Conservation (phyloP, 2,329 filamentous ascomycete species). For the Aspergillus sp. region DNA sequence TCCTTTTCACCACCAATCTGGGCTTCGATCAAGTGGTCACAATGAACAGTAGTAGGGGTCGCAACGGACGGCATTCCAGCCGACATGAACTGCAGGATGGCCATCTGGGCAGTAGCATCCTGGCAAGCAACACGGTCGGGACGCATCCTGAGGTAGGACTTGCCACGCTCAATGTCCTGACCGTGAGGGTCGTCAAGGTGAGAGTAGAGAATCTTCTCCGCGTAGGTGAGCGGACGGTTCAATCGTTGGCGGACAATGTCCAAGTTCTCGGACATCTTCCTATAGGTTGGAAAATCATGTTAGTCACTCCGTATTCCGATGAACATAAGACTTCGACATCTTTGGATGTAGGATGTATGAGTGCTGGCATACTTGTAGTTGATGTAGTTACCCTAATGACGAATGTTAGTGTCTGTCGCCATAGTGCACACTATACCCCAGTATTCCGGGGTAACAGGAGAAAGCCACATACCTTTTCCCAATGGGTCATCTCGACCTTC, state of each 20-base stretch:
- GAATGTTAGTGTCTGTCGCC: slow-evolving; percentile 13
- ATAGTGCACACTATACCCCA: not conserved
- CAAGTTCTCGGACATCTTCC: slow-evolving; percentile 98
- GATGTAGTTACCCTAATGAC: slow-evolving; percentile 70
- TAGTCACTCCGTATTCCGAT: slow-evolving; percentile 9
- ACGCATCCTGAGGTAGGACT: slow-evolving; percentile 91
- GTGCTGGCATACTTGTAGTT: slow-evolving; percentile 62
- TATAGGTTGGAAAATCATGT: slow-evolving; percentile 32
- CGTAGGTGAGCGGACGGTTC: slow-evolving; percentile 86
- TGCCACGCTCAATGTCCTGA: slow-evolving; percentile 92
- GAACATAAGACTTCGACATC: not conserved
- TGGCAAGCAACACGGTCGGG: slow-evolving; percentile 98
- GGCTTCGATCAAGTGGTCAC: slow-evolving; percentile 98
- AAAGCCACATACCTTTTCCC: slow-evolving; percentile 57
- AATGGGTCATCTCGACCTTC: slow-evolving; percentile 98
- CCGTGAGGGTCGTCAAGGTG: slow-evolving; percentile 94
- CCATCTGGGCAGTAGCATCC: slow-evolving; percentile 99
- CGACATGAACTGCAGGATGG: slow-evolving; percentile 99
- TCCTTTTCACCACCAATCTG: slow-evolving; percentile 90
- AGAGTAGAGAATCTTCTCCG: slow-evolving; percentile 98
- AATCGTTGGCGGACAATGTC: slow-evolving; percentile 79
- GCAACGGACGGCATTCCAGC: slow-evolving; percentile 93
- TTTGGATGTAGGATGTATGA: not conserved
- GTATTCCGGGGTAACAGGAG: not conserved
- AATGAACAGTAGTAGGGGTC: slow-evolving; percentile 93